Evolutionary conservation across 768 basidiomycete genomes (phyloP).

Genomic region (Boletellus ananiceps): DNA sequence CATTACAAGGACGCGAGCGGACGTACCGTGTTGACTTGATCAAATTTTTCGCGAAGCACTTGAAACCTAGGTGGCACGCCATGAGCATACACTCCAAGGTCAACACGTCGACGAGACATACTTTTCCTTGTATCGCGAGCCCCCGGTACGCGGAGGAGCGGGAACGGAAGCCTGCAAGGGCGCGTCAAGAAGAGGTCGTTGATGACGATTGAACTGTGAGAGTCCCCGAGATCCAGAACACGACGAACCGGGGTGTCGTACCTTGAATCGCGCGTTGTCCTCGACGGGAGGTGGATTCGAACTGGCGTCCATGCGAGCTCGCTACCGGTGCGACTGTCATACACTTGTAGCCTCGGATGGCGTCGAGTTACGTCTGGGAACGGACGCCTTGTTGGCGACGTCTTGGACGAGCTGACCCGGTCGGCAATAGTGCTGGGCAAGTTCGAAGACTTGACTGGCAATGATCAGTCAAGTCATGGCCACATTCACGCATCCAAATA

Average conservation of each 20-base stretch:
- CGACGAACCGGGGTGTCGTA: slow-evolving; percentile 3
- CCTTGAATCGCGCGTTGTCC: slow-evolving; percentile 25
- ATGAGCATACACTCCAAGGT: background rate
- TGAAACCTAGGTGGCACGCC: slow-evolving; percentile 21
- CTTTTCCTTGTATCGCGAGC: slow-evolving; percentile 32
- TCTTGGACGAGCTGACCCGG: too few species aligned
- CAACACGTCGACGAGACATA: slow-evolving; percentile 4
- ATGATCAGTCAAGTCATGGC: too few species aligned
- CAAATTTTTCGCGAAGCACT: slow-evolving; percentile 29
- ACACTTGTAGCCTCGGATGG: too few species aligned
- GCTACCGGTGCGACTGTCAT: too few species aligned
- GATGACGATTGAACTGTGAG: background rate
- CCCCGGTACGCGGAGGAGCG: slow-evolving; percentile 11
- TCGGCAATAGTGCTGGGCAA: too few species aligned
- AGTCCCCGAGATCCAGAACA: background rate
- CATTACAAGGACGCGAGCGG: too few species aligned
- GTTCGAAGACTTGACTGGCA: too few species aligned
- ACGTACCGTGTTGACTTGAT: slow-evolving; percentile 31
- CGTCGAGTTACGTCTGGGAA: too few species aligned
- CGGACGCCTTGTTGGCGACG: too few species aligned
- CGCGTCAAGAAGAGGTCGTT: background rate
- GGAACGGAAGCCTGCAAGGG: slow-evolving; percentile 11
- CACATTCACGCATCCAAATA: too few species aligned
- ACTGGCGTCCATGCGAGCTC: slow-evolving; percentile 14
- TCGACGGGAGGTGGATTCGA: slow-evolving; percentile 16